Percentiles rank a stretch among this genome's conserved stretches.
phyloP scores from a whole-genome alignment of 768 basidiomycete genomes.

The Mycena amicta region DNA sequence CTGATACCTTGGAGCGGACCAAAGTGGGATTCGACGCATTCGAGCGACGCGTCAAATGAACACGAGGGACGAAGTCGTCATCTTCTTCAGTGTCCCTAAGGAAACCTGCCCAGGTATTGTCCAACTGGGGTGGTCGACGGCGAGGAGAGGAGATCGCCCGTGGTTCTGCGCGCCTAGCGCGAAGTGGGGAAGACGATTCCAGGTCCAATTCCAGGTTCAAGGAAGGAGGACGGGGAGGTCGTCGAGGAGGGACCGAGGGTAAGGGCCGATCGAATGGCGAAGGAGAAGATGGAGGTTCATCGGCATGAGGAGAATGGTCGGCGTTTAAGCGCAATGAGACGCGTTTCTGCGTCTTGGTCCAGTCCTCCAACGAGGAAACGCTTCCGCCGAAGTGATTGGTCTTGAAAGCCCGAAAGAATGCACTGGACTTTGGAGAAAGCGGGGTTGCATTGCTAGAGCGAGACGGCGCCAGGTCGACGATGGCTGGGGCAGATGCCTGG shows the following conservation, averaged over 20 bases:
- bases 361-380: neutral
- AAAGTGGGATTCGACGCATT: neutral
- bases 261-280: conserved; percentile 12
- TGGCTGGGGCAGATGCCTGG: no score
- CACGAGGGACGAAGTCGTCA: neutral
- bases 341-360: neutral
- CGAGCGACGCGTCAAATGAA: neutral
- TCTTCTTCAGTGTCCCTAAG: conserved; percentile 20
- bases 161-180: neutral
- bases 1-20: neutral
- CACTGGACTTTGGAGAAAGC: neutral
- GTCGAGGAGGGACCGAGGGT: conserved; percentile 23
- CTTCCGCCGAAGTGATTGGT: neutral
- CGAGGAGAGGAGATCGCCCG: neutral
- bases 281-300: conserved; percentile 11
- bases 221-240: conserved; percentile 35
- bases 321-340: conserved; percentile 6
- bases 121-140: conserved; percentile 23
- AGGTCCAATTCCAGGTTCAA: conserved; percentile 26
- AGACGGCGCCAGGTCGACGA: neutral
- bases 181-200: conserved; percentile 1
- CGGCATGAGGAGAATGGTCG: conserved; percentile 22
- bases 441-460: conserved; percentile 13
- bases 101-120: conserved; percentile 33
- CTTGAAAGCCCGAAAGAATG: neutral